Base-by-base conservation (phyloP, 352 stramenopile species). In the Pythium brachiatum region DNA sequence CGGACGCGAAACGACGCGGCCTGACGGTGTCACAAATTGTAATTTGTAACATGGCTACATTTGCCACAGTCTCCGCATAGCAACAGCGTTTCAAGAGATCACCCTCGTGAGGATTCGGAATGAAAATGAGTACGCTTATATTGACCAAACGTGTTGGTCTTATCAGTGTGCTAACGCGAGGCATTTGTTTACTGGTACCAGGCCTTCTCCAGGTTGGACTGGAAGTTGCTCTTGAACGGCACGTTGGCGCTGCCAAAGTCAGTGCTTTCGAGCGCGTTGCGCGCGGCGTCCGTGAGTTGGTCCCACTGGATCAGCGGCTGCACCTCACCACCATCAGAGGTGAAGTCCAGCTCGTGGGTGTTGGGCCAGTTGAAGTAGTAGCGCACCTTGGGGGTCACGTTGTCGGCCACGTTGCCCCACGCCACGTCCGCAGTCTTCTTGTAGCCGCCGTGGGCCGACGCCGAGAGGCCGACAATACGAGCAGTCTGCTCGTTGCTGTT, bases 231-330 rank as follows among this genome's bases (percentile, higher is more conserved):
- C 47, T 68, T 68, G 61, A 68, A 68, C 62, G 62, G 62, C 54
- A 69, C 62, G 39, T 64, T 57, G 27, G 62, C 62, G 26, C 26
- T 59, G 38, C 55, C 62, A 63, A 69, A 69, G 48, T 69, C 62
- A 20, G 62, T 69, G 16, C 25, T 29, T 47, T 69, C 62, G 48
- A 69, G 62, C 36, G 62, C 62, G 21, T 69, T 60, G 16, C 56
- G 54, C 1, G 62, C 54, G 0, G 53, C 55, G 38, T 62, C 47
- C n/a, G 62, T 69, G 29, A 69, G 36, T 21, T 69, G 62, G 26
- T 69, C 62, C 62, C 62, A 69, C 62, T 69, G 62, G 43, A 69
- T 41, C 21, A 69, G 56, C 29, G 62, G 62, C 62, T 69, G 62
- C 62, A 64, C 55, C 32, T 56, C 50, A n/a, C 61, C 61, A 21